Base-by-base conservation (phyloP, 2,329 filamentous ascomycete genomes). In the Cladosporium oxysporum region DNA sequence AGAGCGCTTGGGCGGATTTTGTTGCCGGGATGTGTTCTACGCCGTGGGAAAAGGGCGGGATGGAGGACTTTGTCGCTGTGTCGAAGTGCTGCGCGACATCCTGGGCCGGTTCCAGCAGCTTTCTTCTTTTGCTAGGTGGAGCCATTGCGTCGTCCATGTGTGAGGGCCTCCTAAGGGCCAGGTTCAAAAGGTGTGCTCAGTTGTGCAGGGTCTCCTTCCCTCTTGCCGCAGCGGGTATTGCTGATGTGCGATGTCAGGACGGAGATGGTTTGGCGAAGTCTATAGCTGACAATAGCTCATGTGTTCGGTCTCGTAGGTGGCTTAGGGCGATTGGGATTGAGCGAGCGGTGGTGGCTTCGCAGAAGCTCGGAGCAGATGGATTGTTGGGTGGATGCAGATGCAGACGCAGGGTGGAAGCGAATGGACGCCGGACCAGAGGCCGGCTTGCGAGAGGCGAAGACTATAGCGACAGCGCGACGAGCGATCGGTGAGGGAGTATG, bases 361-460 rank as follows among this genome's bases (percentile, higher is more conserved):
- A 71, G 70, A 72, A 70, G 71, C 63, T 71, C 68, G 66, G 59
- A 41, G 64, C 44, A 62, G 55, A 58, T 58, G 59, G 49, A n/a
- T n/a, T 6, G 37, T n/a, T n/a, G 18, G 41, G 12, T 11, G 33
- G 55, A 35, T 14, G 49, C 52, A 66, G 65, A 60, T 53, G 52
- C 37, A 44, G 37, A 44, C 18, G 37, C 52, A 66, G 37, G 7
- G 52, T 37, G 64, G 67, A 65, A 74, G 72, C 72, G 73, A 75
- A 65, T 69, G 73, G 70, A 74, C 72, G 71, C 67, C 70, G 72
- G 71, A 71, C 68, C 64, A 66, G 67, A 74, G 69, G 71, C 72
- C 73, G 70, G 68, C 71, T 64, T 55, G 52, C 60, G 67, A 59
- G 44, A 47, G 33, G 58, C 11, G 59, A 21, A 11, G 11, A 21